Evolutionary conservation across 495 filamentous ascomycete species (phyloP).

Genomic region (Neurospora tetraspora): DNA sequence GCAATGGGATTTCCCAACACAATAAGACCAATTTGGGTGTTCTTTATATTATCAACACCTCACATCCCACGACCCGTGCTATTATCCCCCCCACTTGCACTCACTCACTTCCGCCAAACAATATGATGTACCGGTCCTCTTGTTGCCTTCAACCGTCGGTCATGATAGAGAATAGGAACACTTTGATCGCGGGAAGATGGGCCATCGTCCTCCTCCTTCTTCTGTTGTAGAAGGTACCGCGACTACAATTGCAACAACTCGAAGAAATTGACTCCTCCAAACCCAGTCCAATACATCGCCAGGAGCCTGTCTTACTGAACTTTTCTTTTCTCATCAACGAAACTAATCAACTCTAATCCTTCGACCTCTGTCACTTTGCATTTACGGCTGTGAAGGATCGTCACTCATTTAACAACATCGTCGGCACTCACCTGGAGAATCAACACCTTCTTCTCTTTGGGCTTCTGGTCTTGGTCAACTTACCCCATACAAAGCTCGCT

Average conservation of each 20-base stretch:
- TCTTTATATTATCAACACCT: neutral
- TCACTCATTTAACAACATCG: neutral
- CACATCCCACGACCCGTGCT: neutral
- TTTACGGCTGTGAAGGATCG: neutral
- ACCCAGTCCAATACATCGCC: neutral
- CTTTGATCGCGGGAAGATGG: neutral
- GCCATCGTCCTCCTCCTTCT: neutral
- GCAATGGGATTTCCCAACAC: neutral
- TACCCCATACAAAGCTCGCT: neutral
- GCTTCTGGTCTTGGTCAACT: neutral
- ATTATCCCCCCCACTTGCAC: neutral
- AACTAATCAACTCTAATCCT: neutral
- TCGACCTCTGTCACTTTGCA: neutral
- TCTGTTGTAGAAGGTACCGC: neutral
- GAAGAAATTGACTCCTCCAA: neutral
- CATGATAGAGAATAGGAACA: neutral
- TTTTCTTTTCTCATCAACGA: neutral
- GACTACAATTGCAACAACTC: neutral
- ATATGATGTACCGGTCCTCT: neutral
- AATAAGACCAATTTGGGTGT: neutral
- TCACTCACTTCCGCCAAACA: neutral
- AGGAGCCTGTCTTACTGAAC: neutral
- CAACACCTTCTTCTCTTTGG: neutral
- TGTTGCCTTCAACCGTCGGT: neutral
- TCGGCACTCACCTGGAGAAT: neutral